Conservation (phyloP, 352 stramenopile genomes). For the Phytophthora cactorum region DNA sequence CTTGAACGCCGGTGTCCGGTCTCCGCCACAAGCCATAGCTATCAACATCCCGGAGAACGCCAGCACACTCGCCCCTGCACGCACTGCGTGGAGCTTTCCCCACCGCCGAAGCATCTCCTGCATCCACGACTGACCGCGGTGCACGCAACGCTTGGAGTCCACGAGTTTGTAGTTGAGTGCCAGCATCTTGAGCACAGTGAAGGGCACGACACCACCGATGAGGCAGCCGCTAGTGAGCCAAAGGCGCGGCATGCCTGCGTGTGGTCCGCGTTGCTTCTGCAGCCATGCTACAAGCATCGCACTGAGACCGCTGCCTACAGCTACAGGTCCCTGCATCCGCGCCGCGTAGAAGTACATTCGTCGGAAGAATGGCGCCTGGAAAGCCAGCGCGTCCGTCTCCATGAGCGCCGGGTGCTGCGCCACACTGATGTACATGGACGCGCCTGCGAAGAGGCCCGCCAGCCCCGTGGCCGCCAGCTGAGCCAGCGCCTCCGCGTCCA, state of each 20-base stretch:
- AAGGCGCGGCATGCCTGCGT: constrained; percentile 46
- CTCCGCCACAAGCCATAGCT: constrained; percentile 54
- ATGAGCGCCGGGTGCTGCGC: constrained; percentile 77
- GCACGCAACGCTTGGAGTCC: constrained; percentile 49
- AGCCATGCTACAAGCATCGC: constrained; percentile 54
- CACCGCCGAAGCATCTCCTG: constrained; percentile 59
- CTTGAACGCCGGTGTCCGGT: constrained; percentile 25
- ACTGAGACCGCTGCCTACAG: constrained; percentile 57
- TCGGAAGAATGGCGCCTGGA: constrained; percentile 79
- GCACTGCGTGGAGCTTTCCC: constrained; percentile 62
- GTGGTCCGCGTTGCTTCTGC: constrained; percentile 37
- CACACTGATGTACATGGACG: constrained; percentile 71
- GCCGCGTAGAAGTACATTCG: constrained; percentile 83
- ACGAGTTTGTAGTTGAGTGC: constrained; percentile 66
- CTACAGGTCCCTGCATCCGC: constrained; percentile 66
- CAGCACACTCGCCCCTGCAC: constrained; percentile 53
- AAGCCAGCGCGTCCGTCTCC: constrained; percentile 54
- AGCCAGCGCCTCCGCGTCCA: constrained; percentile 65
- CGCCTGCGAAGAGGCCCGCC: constrained; percentile 73
- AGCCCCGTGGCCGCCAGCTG: constrained; percentile 65
- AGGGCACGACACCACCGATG: constrained; percentile 68
- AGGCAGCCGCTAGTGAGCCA: constrained; percentile 64
- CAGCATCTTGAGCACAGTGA: constrained; percentile 74
- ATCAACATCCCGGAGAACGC: constrained; percentile 71
- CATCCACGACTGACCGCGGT: constrained; percentile 53